These are phyloP conservation scores for Paracamarosporium sp. DNA, from an alignment of 2,329 filamentous ascomycete genomes.

Conservation along the genomic window DNA sequence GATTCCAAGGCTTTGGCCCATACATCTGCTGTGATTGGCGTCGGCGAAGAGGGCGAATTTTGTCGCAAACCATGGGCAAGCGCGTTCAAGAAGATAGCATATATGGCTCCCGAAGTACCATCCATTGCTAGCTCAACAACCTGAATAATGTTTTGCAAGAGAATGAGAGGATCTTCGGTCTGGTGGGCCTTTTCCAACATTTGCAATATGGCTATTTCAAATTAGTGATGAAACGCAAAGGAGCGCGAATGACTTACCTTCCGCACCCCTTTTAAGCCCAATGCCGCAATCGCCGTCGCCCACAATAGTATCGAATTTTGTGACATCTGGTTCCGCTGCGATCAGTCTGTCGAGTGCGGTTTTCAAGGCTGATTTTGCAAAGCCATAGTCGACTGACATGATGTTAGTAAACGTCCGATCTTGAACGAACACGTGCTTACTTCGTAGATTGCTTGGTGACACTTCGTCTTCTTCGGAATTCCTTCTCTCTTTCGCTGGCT, in stretches of 20 bases:
- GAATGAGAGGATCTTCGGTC: slow-evolving; percentile 64
- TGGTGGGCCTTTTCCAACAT: slow-evolving; percentile 51
- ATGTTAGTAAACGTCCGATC: slow-evolving; percentile 15
- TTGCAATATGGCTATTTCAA: slow-evolving; percentile 46
- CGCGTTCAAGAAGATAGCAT: slow-evolving; percentile 89
- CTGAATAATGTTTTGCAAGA: slow-evolving; percentile 66
- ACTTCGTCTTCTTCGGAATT: slow-evolving; percentile 51
- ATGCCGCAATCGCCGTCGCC: slow-evolving; percentile 92
- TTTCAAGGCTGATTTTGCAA: slow-evolving; percentile 60
- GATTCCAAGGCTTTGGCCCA: slow-evolving; percentile 75
- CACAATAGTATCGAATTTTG: slow-evolving; percentile 77
- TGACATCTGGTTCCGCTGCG: slow-evolving; percentile 69
- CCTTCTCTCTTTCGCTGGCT: slow-evolving; percentile 51
- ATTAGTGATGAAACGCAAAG: slow-evolving; percentile 28
- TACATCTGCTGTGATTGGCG: slow-evolving; percentile 55
- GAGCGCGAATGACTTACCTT: slow-evolving; percentile 56
- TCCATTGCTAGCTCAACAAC: slow-evolving; percentile 75
- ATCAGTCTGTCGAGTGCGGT: slow-evolving; percentile 68
- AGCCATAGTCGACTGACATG: slow-evolving; percentile 57
- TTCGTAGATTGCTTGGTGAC: slow-evolving; percentile 60
- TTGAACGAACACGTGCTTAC: slow-evolving; percentile 44
- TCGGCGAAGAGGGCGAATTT: slow-evolving; percentile 57
- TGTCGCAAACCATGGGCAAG: slow-evolving; percentile 71
- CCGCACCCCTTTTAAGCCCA: slow-evolving; percentile 84
- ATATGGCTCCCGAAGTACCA: slow-evolving; percentile 77